Conservation (phyloP, 176 grass and related monocot species). For the Aegilops bicornis region DNA sequence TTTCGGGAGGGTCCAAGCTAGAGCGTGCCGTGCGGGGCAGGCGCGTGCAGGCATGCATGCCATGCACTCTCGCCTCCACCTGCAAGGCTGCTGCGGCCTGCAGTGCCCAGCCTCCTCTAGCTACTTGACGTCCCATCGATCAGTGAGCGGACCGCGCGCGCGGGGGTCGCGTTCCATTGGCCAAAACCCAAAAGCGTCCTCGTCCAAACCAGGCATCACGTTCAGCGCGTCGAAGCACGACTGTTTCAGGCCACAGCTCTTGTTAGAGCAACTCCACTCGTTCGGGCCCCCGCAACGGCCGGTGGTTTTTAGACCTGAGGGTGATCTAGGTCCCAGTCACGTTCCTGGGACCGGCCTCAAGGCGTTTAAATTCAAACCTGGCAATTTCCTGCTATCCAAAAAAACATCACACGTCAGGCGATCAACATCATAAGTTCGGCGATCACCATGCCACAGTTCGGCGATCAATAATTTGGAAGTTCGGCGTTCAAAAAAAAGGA, state of each 20-base stretch:
- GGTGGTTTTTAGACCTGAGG: too few species aligned
- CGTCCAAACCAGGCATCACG: neutral
- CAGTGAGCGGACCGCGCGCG: neutral
- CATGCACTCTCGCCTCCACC: conserved; percentile 3
- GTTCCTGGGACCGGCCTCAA: too few species aligned
- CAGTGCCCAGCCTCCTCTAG: neutral
- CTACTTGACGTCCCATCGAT: conserved; percentile 12
- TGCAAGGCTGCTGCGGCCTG: conserved; percentile 5
- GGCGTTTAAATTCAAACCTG: too few species aligned
- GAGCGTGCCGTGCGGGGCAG: conserved; percentile 9
- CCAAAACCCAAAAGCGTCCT: neutral
- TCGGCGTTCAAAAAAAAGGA: too few species aligned
- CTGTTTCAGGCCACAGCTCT: neutral
- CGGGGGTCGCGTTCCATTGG: neutral
- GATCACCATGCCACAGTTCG: too few species aligned
- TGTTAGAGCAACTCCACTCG: neutral
- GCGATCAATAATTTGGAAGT: too few species aligned
- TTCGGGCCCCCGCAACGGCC: too few species aligned
- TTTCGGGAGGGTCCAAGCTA: conserved; percentile 27
- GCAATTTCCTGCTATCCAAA: too few species aligned
- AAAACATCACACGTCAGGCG: too few species aligned
- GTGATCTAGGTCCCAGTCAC: too few species aligned
- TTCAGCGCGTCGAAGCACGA: neutral
- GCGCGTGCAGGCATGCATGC: neutral
- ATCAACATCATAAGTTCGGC: too few species aligned